Conservation (phyloP, 1,284 basidiomycete genomes). For the Rugosomyces carneus region DNA sequence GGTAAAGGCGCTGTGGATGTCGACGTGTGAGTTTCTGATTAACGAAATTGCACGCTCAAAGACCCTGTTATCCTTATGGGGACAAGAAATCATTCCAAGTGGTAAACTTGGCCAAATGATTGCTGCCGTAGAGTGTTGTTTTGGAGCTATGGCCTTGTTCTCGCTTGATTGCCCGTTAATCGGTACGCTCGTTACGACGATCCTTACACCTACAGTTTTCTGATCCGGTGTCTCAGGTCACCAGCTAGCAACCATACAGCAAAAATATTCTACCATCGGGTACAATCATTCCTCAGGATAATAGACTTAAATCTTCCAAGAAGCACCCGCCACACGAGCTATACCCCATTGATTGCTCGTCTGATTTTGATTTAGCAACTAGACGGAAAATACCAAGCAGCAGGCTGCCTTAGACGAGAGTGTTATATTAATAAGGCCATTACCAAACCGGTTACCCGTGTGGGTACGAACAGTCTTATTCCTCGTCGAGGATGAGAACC, state of each 20-base stretch:
- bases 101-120: conserved; percentile 1
- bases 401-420: background rate
- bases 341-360: background rate
- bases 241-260: conserved; percentile 4
- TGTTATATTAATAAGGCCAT: background rate
- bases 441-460: background rate
- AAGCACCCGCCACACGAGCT: background rate
- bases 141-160: conserved; percentile 5
- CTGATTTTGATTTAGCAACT: background rate
- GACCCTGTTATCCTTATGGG: conserved; percentile 1
- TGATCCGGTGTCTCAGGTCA: background rate
- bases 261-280: conserved; percentile 3
- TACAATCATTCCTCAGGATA: too few relatives aligned
- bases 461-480: background rate
- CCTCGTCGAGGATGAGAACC: background rate
- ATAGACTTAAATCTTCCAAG: too few relatives aligned
- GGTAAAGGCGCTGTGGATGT: conserved; percentile 16
- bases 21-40: conserved; percentile 17
- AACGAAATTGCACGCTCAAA: background rate
- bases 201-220: background rate
- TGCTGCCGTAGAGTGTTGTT: conserved; percentile 3
- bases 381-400: background rate
- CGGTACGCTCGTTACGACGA: background rate
- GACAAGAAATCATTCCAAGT: background rate
- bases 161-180: conserved; percentile 5